These are phyloP conservation scores for Saksenaea oblongispora DNA, from an alignment of 371 early-diverging fungal genomes.

Conservation along the genomic window DNA sequence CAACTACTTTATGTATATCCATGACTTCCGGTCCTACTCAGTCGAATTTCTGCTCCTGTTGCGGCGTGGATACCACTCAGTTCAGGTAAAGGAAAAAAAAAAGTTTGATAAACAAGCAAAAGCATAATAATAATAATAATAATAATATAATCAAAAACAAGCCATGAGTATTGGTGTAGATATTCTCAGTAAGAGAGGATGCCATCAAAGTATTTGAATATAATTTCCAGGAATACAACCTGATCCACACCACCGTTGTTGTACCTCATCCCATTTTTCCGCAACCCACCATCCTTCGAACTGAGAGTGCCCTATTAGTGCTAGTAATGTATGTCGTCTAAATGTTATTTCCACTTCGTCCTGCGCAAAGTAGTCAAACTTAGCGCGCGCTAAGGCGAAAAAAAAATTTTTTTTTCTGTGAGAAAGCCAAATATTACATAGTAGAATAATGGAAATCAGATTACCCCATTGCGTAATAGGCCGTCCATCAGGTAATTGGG, in stretches of 20 bases:
- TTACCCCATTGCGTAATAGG: conserved; percentile 46
- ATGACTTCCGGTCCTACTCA: background rate
- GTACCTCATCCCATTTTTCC: conserved; percentile 24
- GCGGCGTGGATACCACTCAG: conserved; percentile 24
- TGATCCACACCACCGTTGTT: conserved; percentile 15
- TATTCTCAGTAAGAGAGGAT: background rate
- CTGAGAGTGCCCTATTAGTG: conserved; percentile 14
- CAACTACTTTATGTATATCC: background rate
- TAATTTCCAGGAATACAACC: conserved; percentile 34
- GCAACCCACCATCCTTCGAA: conserved; percentile 32
- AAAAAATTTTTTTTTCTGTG: background rate
- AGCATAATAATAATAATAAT: background rate
- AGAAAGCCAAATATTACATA: background rate
- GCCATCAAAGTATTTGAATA: conserved; percentile 10
- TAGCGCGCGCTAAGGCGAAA: conserved; percentile 31
- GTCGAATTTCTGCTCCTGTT: conserved; percentile 17
- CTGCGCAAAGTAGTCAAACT: conserved; percentile 34
- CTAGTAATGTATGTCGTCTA: conserved; percentile 20
- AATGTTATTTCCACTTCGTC: conserved; percentile 37
- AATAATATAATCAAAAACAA: background rate
- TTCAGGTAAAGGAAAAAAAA: conserved; percentile 17
- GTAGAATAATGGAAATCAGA: background rate
- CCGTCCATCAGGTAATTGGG: conserved; percentile 31
- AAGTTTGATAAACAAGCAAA: background rate
- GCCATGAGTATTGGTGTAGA: conserved; percentile 5